Percentiles rank a stretch among this genome's conserved stretches.
These are phyloP conservation scores for Phialemoniopsis sp. DNA, from an alignment of 2,329 filamentous ascomycete species.

Conservation along the genomic window DNA sequence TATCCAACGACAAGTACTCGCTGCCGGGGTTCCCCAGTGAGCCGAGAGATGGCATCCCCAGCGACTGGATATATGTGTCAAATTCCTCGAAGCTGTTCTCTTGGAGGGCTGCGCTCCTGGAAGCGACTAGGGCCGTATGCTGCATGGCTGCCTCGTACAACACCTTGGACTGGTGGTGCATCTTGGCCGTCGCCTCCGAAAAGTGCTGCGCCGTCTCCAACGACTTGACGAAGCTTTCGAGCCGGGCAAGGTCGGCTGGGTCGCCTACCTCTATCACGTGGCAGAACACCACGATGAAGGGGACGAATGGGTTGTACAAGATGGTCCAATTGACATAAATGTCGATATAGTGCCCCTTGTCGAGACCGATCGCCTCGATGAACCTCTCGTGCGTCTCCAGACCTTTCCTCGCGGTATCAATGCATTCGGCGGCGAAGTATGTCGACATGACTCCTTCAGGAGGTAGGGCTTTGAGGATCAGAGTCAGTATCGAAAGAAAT, in stretches of 20 bases:
- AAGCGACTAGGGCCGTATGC: too few species aligned
- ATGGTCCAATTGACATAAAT: conserved; percentile 43
- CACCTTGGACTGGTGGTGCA: conserved; percentile 59
- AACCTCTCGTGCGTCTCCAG: conserved; percentile 40
- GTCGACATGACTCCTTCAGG: too few species aligned
- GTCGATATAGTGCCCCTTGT: too few species aligned
- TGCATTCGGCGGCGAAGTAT: conserved; percentile 43
- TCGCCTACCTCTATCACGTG: conserved; percentile 51
- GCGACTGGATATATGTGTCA: too few species aligned
- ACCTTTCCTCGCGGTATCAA: conserved; percentile 44
- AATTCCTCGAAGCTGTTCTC: too few species aligned
- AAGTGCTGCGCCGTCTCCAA: conserved; percentile 45
- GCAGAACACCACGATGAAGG: conserved; percentile 57
- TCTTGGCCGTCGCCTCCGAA: conserved; percentile 55
- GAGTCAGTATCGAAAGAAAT: conserved; percentile 41
- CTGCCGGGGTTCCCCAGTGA: too few species aligned
- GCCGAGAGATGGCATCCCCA: too few species aligned
- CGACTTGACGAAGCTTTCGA: conserved; percentile 53
- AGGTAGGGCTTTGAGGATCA: conserved; percentile 49
- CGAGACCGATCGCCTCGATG: too few species aligned
- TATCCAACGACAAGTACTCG: too few species aligned
- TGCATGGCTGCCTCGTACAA: conserved; percentile 56
- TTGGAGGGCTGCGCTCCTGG: too few species aligned
- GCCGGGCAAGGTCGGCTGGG: conserved; percentile 45
- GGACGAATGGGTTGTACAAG: conserved; percentile 53